Percentiles rank a stretch among this genome's conserved stretches.
Evolutionary conservation across 805 yeast species (phyloP).

Genomic region (Sugiyamaella valdiviana): DNA sequence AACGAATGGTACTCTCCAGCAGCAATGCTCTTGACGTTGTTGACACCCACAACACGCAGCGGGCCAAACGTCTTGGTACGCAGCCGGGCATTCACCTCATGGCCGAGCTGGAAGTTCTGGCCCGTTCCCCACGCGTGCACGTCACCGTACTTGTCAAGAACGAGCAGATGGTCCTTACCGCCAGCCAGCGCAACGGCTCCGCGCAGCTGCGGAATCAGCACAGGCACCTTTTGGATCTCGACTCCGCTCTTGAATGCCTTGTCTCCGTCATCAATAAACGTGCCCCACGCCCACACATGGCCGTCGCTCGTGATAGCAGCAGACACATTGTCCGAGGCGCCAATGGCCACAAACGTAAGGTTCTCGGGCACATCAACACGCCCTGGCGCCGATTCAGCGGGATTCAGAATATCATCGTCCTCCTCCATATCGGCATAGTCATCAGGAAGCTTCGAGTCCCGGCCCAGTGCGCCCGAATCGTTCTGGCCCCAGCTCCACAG

Average conservation of each 20-base stretch:
- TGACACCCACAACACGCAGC: conserved; percentile 75
- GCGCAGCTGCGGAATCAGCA: conserved; percentile 51
- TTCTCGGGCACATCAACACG: conserved; percentile 54
- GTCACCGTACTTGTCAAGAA: conserved; percentile 74
- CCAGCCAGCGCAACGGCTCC: conserved; percentile 77
- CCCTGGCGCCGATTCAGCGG: conserved; percentile 83
- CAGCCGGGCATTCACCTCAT: conserved; percentile 46
- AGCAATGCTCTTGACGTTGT: conserved; percentile 70
- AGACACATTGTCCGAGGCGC: conserved; percentile 89
- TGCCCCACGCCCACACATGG: conserved; percentile 95
- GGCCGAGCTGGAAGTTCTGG: conserved; percentile 86
- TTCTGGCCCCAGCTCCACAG: conserved; percentile 99
- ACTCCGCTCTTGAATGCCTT: conserved; percentile 71
- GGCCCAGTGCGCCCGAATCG: conserved; percentile 85
- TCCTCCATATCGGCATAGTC: conserved; percentile 54
- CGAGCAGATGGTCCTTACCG: conserved; percentile 89
- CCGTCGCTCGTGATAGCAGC: conserved; percentile 76
- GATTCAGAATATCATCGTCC: conserved; percentile 80
- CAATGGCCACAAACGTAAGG: conserved; percentile 63
- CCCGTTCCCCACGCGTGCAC: conserved; percentile 98
- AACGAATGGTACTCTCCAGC: conserved; percentile 95
- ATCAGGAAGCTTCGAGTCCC: conserved; percentile 42
- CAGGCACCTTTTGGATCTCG: conserved; percentile 61
- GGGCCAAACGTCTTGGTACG: conserved; percentile 45
- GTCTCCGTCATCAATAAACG: conserved; percentile 79